Evolutionary conservation across 2,329 filamentous ascomycete species (phyloP), one percentile per base, ranked within the genome.

Genomic region (Epichloe glyceriae): DNA sequence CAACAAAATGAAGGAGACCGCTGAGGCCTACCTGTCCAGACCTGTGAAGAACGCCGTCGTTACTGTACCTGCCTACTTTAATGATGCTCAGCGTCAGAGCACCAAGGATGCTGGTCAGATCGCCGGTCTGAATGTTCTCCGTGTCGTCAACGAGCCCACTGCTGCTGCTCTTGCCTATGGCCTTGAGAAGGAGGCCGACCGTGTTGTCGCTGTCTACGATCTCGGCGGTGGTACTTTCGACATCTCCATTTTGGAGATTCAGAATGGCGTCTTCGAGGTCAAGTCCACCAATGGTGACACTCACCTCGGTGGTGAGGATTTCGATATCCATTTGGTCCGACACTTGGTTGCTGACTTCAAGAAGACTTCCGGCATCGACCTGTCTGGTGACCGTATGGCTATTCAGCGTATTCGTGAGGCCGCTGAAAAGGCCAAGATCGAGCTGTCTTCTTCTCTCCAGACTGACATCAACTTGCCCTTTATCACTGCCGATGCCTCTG

Each of bases 211-310:
- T 61, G 90, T 97, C 69, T 97, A 95, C 77, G 90, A 97, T 85
- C 80, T 97, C 63, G 90, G 90, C 75, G 90, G 90, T 81, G 90
- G 90, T 82, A 97, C 90, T 61, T 97, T 97, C 73, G 91, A 97
- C 88, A 94, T 97, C 72, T 96, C 90, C 57, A 84, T 96, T 56
- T 85, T 97, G 15, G 89, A 95, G 74, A 96, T 97, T 67, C 89
- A 95, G 75, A 89, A 89, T 72, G 91, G 91, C 70, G 90, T 97
- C 51, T 97, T 97, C 70, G 91, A 96, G 78, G 91, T 97, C 71
- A 96, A 96, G 82, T 95, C 91, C 17, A 97, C 91, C 76, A 95
- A 95, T 72, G 91, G 91, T 83, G 91, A 97, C 70, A 97, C 91
- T 58, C 91, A 97, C 72, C 82, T 97, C 61, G 91, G 91, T 82